Percentiles rank a stretch among this genome's conserved stretches.
phyloP scores from a whole-genome alignment of 345 rosid species.

The Arabidopsis thaliana region DNA sequence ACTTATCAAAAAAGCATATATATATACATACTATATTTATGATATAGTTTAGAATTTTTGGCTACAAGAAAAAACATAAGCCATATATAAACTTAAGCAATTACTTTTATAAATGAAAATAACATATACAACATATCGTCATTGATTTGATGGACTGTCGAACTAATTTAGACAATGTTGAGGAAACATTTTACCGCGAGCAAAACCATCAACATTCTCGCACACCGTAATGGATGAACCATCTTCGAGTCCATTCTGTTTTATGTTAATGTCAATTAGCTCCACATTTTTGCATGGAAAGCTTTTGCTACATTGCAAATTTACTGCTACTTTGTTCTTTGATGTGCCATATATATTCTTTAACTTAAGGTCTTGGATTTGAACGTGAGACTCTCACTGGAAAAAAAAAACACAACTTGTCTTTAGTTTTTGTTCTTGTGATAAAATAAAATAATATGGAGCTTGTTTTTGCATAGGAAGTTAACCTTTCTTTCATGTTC shows the following conservation, averaged over 20 bases:
- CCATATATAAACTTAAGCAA: neutral
- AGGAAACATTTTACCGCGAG: constrained; percentile 27
- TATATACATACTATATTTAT: neutral
- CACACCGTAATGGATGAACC: constrained; percentile 38
- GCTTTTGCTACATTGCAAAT: constrained; percentile 42
- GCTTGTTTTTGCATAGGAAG: constrained; percentile 10
- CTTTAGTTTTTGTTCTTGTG: neutral
- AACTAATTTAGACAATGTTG: constrained; percentile 7
- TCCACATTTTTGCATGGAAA: constrained; percentile 43
- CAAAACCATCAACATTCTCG: constrained; percentile 33
- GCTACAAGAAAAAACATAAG: neutral
- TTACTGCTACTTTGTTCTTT: constrained; percentile 37
- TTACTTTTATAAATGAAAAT: neutral
- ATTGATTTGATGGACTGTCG: neutral
- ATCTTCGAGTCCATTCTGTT: neutral
- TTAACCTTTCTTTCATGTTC: constrained; percentile 11
- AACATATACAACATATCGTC: neutral
- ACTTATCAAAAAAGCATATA: neutral
- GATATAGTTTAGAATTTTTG: neutral
- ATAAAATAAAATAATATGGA: neutral
- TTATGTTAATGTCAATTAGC: constrained; percentile 40
- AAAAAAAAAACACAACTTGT: neutral
- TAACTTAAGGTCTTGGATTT: constrained; percentile 40
- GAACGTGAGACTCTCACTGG: constrained; percentile 48
- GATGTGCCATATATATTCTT: constrained; percentile 49